These are phyloP conservation scores for Chloranthus sessilifolius DNA, from an alignment of 164 flowering plant genomes.

Conservation along the genomic window DNA sequence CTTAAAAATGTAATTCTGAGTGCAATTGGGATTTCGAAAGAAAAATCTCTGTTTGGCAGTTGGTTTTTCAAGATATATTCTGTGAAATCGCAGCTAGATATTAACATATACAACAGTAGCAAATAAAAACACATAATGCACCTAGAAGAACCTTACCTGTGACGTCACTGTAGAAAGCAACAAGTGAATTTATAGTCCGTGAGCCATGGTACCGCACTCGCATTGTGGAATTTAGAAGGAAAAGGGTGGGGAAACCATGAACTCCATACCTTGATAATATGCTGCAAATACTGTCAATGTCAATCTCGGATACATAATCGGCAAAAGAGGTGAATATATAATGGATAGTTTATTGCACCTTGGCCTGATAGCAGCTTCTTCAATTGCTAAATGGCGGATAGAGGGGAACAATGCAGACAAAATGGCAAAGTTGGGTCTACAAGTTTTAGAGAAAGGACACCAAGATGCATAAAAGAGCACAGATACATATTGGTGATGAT, in stretches of 20 bases:
- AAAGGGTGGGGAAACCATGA: constrained; percentile 90
- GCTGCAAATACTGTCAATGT: constrained; percentile 38
- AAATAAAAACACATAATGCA: too few species aligned
- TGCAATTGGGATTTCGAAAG: too few species aligned
- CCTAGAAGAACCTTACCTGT: too few species aligned
- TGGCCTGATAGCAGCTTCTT: constrained; percentile 82
- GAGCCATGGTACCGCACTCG: constrained; percentile 75
- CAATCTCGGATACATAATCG: neutral
- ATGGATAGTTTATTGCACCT: constrained; percentile 41
- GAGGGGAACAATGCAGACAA: constrained; percentile 69
- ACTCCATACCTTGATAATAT: constrained; percentile 82
- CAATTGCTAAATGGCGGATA: constrained; percentile 78
- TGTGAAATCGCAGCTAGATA: too few species aligned
- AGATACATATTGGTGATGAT: constrained; percentile 52
- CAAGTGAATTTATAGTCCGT: constrained; percentile 53
- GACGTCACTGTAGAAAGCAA: constrained; percentile 62
- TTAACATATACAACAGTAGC: too few species aligned
- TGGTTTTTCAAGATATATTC: too few species aligned
- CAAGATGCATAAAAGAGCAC: constrained; percentile 90
- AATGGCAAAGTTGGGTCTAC: constrained; percentile 52
- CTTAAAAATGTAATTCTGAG: too few species aligned
- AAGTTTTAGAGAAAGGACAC: constrained; percentile 84
- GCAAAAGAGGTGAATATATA: neutral
- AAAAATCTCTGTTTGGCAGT: too few species aligned
- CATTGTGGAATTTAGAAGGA: constrained; percentile 76